These are phyloP conservation scores for Pluteus cervinus DNA, from an alignment of 768 basidiomycete genomes.

Conservation along the genomic window DNA sequence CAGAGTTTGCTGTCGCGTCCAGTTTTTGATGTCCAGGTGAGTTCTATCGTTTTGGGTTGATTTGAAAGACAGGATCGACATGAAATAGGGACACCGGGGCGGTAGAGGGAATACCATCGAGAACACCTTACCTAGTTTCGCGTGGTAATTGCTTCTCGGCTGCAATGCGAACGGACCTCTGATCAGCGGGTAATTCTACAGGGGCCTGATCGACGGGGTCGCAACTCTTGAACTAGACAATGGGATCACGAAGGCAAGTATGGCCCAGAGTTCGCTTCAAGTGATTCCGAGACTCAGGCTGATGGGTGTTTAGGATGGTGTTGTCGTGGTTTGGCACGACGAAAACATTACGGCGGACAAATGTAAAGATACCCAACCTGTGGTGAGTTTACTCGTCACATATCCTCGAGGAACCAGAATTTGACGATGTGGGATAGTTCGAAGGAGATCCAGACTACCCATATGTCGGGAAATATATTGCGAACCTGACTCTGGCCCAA, in stretches of 20 bases:
- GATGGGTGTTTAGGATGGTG: conserved; percentile 50
- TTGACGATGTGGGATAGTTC: conserved; percentile 29
- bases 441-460: conserved; percentile 57
- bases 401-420: background rate
- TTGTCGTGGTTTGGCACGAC: conserved; percentile 80
- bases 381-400: conserved; percentile 30
- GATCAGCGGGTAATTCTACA: conserved; percentile 18
- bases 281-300: background rate
- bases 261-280: background rate
- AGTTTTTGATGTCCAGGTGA: conserved; percentile 50
- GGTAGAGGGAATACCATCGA: conserved; percentile 72
- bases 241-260: conserved; percentile 59
- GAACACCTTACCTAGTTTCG: conserved; percentile 69
- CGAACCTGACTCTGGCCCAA: conserved; percentile 75
- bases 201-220: conserved; percentile 71
- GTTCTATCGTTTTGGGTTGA: conserved; percentile 5
- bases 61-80: background rate
- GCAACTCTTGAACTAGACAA: conserved; percentile 78
- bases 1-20: too few relatives aligned
- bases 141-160: conserved; percentile 43
- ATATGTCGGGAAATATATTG: conserved; percentile 71
- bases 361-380: conserved; percentile 64
- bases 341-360: conserved; percentile 56
- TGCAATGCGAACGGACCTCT: conserved; percentile 2
- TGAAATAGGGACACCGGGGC: conserved; percentile 62